These are phyloP conservation scores for Apostasia ramifera DNA, from an alignment of 106 monocot species.

Conservation along the genomic window DNA sequence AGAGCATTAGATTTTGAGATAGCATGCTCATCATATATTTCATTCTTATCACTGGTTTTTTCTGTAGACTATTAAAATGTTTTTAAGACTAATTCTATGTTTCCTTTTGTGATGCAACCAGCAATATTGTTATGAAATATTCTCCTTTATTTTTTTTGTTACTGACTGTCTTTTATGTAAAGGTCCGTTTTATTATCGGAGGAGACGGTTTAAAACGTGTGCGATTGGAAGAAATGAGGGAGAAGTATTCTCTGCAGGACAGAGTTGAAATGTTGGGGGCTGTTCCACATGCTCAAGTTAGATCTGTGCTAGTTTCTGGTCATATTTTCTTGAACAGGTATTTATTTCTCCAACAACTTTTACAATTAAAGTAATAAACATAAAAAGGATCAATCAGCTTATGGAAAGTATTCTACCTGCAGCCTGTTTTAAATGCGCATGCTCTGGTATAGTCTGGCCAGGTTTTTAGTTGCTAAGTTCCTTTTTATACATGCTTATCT, in stretches of 20 bases:
- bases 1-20: too few relatives aligned
- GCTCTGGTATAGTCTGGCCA: too few relatives aligned
- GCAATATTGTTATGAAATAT: neutral
- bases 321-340: slow-evolving; percentile 98
- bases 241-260: slow-evolving; percentile 92
- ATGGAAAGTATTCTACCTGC: too few relatives aligned
- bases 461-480: too few relatives aligned
- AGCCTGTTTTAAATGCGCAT: too few relatives aligned
- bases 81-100: too few relatives aligned
- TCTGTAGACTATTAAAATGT: too few relatives aligned
- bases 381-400: too few relatives aligned
- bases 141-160: slow-evolving; percentile 3
- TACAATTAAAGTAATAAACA: neutral
- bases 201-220: slow-evolving; percentile 97
- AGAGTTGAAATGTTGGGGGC: slow-evolving; percentile 95
- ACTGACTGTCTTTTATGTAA: slow-evolving; percentile 6
- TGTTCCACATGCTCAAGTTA: slow-evolving; percentile 93
- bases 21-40: too few relatives aligned
- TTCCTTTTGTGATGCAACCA: too few relatives aligned
- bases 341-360: neutral
- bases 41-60: too few relatives aligned
- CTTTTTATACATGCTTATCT: too few relatives aligned
- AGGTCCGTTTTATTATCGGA: slow-evolving; percentile 93
- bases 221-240: slow-evolving; percentile 97
- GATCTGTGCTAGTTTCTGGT: slow-evolving; percentile 81